A percentile compares a stretch with the other conserved stretches of the same genome.
Evolutionary conservation across 176 grass and related monocot species (phyloP).

Genomic region (Lolium rigidum): DNA sequence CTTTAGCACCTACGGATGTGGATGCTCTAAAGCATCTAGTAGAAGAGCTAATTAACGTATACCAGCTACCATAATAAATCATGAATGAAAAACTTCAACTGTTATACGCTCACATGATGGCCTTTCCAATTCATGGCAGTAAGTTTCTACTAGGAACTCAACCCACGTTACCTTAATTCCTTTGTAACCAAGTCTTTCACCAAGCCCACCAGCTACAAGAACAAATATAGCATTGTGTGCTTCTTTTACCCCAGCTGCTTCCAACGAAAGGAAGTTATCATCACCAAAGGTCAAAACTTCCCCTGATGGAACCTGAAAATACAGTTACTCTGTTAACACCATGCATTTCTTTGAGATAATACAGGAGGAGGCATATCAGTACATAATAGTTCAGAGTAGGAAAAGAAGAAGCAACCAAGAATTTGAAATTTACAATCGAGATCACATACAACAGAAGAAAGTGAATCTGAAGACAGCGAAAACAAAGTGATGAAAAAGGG

Average conservation of each 20-base stretch:
- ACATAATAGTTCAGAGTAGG: background rate
- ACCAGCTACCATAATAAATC: background rate
- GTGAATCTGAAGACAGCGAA: background rate
- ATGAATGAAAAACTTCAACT: background rate
- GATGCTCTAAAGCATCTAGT: background rate
- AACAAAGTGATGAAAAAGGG: background rate
- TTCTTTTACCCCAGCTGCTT: conserved; percentile 88
- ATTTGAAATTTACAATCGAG: background rate
- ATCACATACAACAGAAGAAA: conserved; percentile 24
- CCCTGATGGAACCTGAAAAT: conserved; percentile 81
- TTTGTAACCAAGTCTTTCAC: conserved; percentile 96
- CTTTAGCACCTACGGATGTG: too few species aligned
- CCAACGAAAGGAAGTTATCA: conserved; percentile 72
- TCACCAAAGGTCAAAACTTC: conserved; percentile 85
- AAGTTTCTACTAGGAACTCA: conserved; percentile 15
- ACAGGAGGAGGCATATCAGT: background rate
- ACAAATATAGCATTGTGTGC: conserved; percentile 81
- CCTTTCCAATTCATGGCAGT: background rate
- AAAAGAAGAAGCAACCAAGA: background rate
- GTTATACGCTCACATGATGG: background rate
- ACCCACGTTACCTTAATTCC: conserved; percentile 89
- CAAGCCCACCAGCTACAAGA: conserved; percentile 98
- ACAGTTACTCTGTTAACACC: background rate
- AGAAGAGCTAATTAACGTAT: background rate
- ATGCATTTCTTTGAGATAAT: background rate